These are phyloP conservation scores for Polysphondylium violaceum DNA, from an alignment of 78 protist genomes.

Conservation along the genomic window DNA sequence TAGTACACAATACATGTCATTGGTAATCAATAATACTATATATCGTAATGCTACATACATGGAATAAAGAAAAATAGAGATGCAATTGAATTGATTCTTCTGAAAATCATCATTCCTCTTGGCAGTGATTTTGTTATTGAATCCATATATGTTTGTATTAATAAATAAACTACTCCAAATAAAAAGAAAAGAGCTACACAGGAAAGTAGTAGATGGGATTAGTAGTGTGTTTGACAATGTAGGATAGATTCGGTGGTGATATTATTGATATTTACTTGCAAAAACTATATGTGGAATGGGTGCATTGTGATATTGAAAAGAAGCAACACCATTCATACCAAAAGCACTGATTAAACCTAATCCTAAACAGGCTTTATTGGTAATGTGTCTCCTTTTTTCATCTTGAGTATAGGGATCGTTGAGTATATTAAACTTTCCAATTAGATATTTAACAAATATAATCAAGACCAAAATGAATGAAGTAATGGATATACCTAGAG, in stretches of 20 bases:
- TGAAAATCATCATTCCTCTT: neutral
- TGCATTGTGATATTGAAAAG: constrained; percentile 50
- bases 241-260: neutral
- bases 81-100: neutral
- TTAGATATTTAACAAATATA: constrained; percentile 26
- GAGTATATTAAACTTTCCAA: constrained; percentile 14
- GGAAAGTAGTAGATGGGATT: neutral
- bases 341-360: constrained; percentile 17
- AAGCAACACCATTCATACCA: constrained; percentile 33
- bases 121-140: neutral
- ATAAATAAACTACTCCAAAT: constrained; percentile 13
- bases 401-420: neutral
- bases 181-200: constrained; percentile 16
- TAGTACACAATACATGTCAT: neutral
- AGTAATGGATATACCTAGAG: constrained; percentile 28
- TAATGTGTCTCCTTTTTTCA: neutral
- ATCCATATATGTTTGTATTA: constrained; percentile 26
- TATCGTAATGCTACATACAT: neutral
- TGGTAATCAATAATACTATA: neutral
- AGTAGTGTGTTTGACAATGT: neutral
- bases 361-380: neutral
- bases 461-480: constrained; percentile 44
- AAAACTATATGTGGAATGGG: constrained; percentile 29
- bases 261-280: constrained; percentile 7
- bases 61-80: constrained; percentile 26